phyloP scores from a whole-genome alignment of 1,284 basidiomycete species.

The Pyrrhoderma lamaoense region DNA sequence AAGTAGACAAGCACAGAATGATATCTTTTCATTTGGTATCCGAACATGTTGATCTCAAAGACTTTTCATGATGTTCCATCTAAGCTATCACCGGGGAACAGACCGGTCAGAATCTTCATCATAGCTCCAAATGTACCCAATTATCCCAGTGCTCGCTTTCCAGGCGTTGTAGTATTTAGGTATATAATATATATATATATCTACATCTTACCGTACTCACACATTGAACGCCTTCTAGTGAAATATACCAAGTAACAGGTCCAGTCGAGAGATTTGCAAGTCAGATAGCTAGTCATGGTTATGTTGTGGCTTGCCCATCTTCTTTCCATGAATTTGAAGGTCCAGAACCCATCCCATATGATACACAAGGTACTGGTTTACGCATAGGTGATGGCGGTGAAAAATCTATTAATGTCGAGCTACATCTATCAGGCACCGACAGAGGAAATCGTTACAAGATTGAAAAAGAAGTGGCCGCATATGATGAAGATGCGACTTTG shows the following conservation, averaged over 20 bases:
- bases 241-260: conserved; percentile 83
- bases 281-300: conserved; percentile 87
- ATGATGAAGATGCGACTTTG: conserved; percentile 81
- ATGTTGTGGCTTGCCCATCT: conserved; percentile 73
- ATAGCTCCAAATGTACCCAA: conserved; percentile 61
- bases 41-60: conserved; percentile 72
- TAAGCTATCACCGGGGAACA: conserved; percentile 50
- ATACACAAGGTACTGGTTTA: conserved; percentile 57
- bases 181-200: conserved; percentile 21
- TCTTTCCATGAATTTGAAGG: conserved; percentile 88
- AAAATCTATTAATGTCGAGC: conserved; percentile 9
- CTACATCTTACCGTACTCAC: conserved; percentile 1
- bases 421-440: conserved; percentile 74
- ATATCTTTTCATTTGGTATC: background rate
- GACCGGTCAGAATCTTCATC: conserved; percentile 72
- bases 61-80: conserved; percentile 71
- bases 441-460: conserved; percentile 89
- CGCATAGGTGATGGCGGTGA: no score
- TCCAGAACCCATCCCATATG: conserved; percentile 81
- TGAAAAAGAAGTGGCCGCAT: conserved; percentile 76
- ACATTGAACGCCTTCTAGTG: conserved; percentile 36
- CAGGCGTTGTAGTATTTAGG: conserved; percentile 82
- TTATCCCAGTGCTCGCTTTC: conserved; percentile 79
- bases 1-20: no score
- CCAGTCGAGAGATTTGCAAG: conserved; percentile 86